Evolutionary conservation across 225 moss, liverwort and hornwort genomes (phyloP), one percentile per base, ranked within the genome.

Genomic region (Bryoerythrophyllum caledonicum): DNA sequence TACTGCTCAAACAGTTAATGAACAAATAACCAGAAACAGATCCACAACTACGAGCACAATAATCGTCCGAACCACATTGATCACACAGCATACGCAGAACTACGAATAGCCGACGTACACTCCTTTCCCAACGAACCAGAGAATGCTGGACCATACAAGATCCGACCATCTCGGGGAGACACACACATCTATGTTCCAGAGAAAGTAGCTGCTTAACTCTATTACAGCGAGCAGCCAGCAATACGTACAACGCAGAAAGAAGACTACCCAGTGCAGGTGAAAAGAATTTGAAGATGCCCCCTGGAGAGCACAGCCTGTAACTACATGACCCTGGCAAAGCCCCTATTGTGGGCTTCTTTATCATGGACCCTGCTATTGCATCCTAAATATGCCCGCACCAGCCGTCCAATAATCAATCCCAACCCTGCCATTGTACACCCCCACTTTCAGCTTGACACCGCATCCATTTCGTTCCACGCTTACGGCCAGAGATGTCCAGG

Each of bases 391-490:
- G 73, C 76, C 83, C 57, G 81, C 79, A 70, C 63, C 62, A 74
- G 53, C 81, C 66, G 38, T 58, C 63, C 49, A 27, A 71, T 25
- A 65, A 76, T 64, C 59, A 71, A 62, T 71, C 61, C 61, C 75
- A 66, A 64, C 60, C 63, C 79, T 76, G 65, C 68, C 86, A 66
- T 81, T 84, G 76, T 87, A 82, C 79, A 87, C 76, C 59, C 79
- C 76, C 81, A 62, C 72, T 52, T 54, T 65, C 74, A 66, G 68
- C 76, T 66, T 70, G 73, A 70, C 76, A 68, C 62, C 81, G 70
- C 54, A 62, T 62, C 70, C 56, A 4, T 65, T 19, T 21, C 51
- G 27, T 17, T 53, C 54, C 27, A 28, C 53, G 71, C 43, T 63
- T 15, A 20, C 23, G 70, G 37, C 51, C 69, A 60, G 28, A 70